Conservation (phyloP, 2,329 filamentous ascomycete genomes). For the Clarireedia homoeocarpa region DNA sequence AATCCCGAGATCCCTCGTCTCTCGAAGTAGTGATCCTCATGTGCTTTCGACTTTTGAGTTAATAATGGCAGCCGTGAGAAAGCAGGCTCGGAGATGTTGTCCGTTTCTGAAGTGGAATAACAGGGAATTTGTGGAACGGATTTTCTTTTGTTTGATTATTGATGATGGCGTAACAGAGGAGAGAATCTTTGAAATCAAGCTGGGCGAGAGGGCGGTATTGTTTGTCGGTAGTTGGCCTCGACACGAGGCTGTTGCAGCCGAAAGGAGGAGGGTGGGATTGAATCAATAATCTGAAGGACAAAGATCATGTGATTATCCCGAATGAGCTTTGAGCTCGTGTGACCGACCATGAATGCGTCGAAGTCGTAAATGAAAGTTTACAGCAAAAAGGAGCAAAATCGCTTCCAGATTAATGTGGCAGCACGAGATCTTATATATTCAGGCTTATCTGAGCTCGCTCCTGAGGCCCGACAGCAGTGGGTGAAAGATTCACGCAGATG, state of each 20-base stretch:
- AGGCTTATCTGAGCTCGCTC: neutral
- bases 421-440: neutral
- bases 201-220: neutral
- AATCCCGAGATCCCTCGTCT: too few species aligned
- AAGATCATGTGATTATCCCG: too few species aligned
- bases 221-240: neutral
- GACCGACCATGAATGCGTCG: too few species aligned
- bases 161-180: neutral
- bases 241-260: neutral
- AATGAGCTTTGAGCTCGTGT: too few species aligned
- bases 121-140: neutral
- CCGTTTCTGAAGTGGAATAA: neutral
- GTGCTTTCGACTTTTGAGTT: neutral
- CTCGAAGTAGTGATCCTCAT: too few species aligned
- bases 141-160: neutral
- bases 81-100: neutral
- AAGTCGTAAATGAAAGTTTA: neutral
- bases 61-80: neutral
- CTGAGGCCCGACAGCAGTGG: neutral
- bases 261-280: neutral
- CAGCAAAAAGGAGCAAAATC: neutral
- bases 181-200: neutral
- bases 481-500: neutral
- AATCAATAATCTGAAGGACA: too few species aligned
- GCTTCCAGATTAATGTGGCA: neutral